Base-by-base conservation (phyloP, 2,329 filamentous ascomycete genomes). In the Botrytis paeoniae region DNA sequence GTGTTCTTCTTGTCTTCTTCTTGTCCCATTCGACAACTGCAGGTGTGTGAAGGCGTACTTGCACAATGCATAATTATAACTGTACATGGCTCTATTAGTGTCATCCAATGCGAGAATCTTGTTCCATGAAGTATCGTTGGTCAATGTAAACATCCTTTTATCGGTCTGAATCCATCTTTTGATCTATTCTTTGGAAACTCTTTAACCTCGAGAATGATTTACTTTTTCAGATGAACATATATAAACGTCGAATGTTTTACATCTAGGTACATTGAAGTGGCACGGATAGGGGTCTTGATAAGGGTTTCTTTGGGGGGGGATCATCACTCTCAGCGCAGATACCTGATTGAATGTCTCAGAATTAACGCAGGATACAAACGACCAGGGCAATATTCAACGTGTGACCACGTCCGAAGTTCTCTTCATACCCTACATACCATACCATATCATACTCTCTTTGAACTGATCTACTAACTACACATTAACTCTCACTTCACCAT, bases 401-500 rank as follows among this genome's bases (percentile, higher is more conserved):
- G 65, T 69, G 65, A 69, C 65, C 65, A 69, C 65, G 37, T 69
- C 65, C 51, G 48, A 57, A 69, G 65, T 22, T 66, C 60, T 51
- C 29, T 7, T 54, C 45, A 43, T 66, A 63, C 68, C 68, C 60
- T n/a, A 73, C 65, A 54, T 66, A 71, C 68, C 68, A 71, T 35
- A 73, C 65, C 32, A 51, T 57, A 29, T 18, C 61, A 57, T 51
- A 45, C 61, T 3, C 14, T 22, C 16, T 25, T 35, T 18, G 16
- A 51, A 18, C 61, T 22, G 59, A 43, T 74, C 72, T 75, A 74
- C 74, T 54, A n/a, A 57, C 74, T 43, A 41, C 29, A 32, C 25
- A 32, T 57, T 10, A 29, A 51, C 12, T 32, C 48, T 32, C 48
- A 57, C 65, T 25, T 51, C 35, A 25, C 39, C 41, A 57, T 25